These are phyloP conservation scores for Eimeria tenella DNA, from an alignment of 169 alveolate genomes.

Conservation along the genomic window DNA sequence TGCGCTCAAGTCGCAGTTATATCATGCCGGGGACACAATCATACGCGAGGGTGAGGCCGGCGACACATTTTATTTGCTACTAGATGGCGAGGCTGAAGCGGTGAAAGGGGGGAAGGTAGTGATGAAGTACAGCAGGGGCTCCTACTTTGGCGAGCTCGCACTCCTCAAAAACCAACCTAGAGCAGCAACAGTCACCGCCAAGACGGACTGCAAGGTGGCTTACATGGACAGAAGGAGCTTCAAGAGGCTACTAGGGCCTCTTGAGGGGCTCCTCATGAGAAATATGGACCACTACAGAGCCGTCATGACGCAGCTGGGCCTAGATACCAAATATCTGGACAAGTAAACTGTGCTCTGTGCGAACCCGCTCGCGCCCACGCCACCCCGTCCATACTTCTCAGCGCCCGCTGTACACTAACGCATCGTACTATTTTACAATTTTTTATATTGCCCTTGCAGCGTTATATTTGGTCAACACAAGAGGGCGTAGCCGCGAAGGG, in stretches of 20 bases:
- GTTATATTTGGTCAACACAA: too few relatives aligned
- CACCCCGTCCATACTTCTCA: too few relatives aligned
- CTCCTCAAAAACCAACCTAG: slow-evolving; percentile 91
- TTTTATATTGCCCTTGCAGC: too few relatives aligned
- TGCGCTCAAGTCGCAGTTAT: slow-evolving; percentile 88
- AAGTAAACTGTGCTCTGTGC: background rate
- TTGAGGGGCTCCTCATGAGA: slow-evolving; percentile 93
- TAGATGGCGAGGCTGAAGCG: slow-evolving; percentile 95
- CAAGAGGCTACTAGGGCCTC: slow-evolving; percentile 96
- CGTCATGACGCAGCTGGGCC: slow-evolving; percentile 64
- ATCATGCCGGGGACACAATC: slow-evolving; percentile 88
- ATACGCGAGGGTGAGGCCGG: slow-evolving; percentile 96
- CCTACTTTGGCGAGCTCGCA: slow-evolving; percentile 97
- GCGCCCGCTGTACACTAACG: too few relatives aligned
- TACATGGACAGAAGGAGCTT: slow-evolving; percentile 94
- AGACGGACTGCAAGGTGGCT: slow-evolving; percentile 52
- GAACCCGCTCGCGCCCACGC: too few relatives aligned
- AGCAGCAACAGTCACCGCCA: slow-evolving; percentile 94
- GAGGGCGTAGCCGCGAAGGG: too few relatives aligned
- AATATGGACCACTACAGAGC: slow-evolving; percentile 91
- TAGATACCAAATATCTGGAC: slow-evolving; percentile 68
- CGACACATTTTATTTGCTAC: slow-evolving; percentile 92
- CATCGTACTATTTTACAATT: too few relatives aligned
- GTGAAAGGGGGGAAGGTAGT: slow-evolving; percentile 87
- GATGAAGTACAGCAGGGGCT: slow-evolving; percentile 87